These are phyloP conservation scores for Pythium apleroticum DNA, from an alignment of 352 stramenopile species.

Conservation along the genomic window DNA sequence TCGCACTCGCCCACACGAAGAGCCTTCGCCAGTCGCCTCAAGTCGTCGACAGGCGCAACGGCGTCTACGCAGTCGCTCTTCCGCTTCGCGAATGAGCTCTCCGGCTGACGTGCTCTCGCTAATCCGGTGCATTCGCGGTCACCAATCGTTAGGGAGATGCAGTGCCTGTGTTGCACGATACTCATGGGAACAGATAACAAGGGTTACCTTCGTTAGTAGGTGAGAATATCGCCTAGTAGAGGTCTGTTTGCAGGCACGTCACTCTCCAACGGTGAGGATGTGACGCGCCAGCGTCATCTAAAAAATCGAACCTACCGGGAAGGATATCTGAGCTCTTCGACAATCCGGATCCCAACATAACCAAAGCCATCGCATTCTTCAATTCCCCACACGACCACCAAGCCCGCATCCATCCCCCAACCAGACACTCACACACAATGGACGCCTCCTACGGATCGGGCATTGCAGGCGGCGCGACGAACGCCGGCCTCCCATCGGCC, in stretches of 20 bases:
- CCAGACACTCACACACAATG: conserved; percentile 24
- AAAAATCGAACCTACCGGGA: conserved; percentile 19
- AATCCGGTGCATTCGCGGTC: conserved; percentile 2
- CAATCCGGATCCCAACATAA: background rate
- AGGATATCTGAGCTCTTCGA: background rate
- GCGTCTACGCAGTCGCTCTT: background rate
- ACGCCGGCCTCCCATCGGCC: conserved; percentile 68
- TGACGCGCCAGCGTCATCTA: conserved; percentile 25
- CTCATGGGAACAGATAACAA: background rate
- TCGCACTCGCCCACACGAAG: background rate
- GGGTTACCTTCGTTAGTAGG: background rate
- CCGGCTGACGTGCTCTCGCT: conserved; percentile 3
- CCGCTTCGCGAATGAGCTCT: conserved; percentile 8
- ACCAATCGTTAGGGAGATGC: conserved; percentile 1
- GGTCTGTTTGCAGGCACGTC: conserved; percentile 9
- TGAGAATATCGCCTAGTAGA: conserved; percentile 11
- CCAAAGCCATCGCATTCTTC: background rate
- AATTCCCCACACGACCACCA: background rate
- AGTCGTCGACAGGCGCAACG: conserved; percentile 1
- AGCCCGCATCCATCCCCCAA: background rate
- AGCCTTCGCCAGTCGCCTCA: background rate
- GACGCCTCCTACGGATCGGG: conserved; percentile 37
- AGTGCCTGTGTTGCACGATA: background rate
- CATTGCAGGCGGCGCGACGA: conserved; percentile 42
- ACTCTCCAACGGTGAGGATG: conserved; percentile 9